These are phyloP conservation scores for Nematocida parisii DNA, from an alignment of 371 early-diverging fungal species.

Conservation along the genomic window DNA sequence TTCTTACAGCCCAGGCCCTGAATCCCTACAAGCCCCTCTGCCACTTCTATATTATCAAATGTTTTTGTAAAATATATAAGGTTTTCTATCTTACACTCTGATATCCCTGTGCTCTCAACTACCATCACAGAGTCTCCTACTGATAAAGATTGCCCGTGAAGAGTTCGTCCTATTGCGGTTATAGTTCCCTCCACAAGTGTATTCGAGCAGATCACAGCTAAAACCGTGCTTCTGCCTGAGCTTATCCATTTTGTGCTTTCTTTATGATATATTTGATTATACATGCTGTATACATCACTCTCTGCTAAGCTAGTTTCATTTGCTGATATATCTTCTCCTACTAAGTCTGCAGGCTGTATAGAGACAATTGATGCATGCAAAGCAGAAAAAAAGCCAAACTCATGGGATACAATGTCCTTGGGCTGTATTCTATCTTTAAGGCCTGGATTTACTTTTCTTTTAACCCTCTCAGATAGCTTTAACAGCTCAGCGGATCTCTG, in stretches of 20 bases:
- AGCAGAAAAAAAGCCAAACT: constrained; percentile 28
- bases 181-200: constrained; percentile 12
- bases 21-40: constrained; percentile 39
- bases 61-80: constrained; percentile 23
- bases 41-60: not conserved
- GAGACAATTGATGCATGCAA: not conserved
- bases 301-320: not conserved
- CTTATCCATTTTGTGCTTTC: not conserved
- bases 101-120: not conserved
- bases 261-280: not conserved
- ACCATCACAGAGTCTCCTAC: constrained; percentile 4
- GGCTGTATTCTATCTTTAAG: not conserved
- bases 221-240: not conserved
- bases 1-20: constrained; percentile 36
- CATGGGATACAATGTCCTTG: constrained; percentile 25
- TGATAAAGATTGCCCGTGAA: not conserved
- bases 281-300: not conserved
- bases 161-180: constrained; percentile 18
- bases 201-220: constrained; percentile 50
- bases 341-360: not conserved
- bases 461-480: not conserved
- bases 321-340: not conserved
- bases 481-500: not conserved
- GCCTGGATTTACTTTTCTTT: not conserved
- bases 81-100: not conserved